Conservation (phyloP, 805 yeast genomes). For the Maudiozyma serrabonitensis region DNA sequence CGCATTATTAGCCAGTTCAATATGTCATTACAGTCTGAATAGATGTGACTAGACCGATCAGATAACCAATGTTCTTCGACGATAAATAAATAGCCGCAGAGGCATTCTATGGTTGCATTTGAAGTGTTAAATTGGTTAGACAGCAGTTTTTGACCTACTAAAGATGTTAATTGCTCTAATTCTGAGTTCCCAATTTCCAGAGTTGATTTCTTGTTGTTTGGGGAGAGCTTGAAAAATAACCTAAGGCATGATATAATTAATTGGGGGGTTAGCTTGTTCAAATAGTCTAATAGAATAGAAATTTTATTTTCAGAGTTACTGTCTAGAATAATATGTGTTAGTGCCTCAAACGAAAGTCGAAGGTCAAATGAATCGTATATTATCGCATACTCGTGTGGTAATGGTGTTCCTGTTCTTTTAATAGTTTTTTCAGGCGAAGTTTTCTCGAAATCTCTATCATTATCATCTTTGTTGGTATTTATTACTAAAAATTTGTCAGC, state of each 20-base stretch:
- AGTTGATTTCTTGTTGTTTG: background rate
- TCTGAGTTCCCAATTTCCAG: background rate
- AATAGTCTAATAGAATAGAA: background rate
- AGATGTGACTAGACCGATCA: constrained; percentile 16
- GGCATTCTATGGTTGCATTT: constrained; percentile 8
- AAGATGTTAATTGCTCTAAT: constrained; percentile 11
- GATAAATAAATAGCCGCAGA: constrained; percentile 13
- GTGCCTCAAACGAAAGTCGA: background rate
- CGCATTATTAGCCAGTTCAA: constrained; percentile 36
- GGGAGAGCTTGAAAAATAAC: background rate
- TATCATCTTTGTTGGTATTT: background rate
- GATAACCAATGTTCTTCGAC: constrained; percentile 22
- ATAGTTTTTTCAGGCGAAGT: background rate
- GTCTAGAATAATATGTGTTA: background rate
- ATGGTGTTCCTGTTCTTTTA: background rate
- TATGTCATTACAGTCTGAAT: constrained; percentile 40
- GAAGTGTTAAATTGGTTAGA: constrained; percentile 16
- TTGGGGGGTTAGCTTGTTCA: background rate
- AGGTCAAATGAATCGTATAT: background rate
- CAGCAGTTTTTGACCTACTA: constrained; percentile 18
- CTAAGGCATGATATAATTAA: constrained; percentile 3
- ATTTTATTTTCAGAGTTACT: background rate
- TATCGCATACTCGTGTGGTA: background rate
- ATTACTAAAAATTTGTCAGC: background rate
- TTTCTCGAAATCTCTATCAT: background rate